Base-by-base conservation (phyloP, 106 monocot genomes). In the Dendrobium officinale region DNA sequence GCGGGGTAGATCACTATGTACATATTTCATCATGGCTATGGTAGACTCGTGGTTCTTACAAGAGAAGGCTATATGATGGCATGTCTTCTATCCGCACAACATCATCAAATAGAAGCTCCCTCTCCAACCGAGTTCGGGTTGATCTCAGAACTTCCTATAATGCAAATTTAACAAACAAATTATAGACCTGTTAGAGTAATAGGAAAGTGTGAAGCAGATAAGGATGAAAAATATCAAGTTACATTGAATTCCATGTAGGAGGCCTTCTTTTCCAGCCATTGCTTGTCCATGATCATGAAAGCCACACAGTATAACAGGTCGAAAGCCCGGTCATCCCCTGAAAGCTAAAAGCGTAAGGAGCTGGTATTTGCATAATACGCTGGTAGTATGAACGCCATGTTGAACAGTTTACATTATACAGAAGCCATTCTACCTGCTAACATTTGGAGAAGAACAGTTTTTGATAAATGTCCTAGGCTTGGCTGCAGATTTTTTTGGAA, bases 381-480 rank as follows among this genome's bases (percentile, higher is more conserved):
- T 42, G 6, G 18, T 73, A 18, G 5, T 73, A 41, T 0, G 73
- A 73, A 40, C 41, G 8, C 29, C 73, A 18, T 18, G 24, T 41
- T 17, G 37, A 17, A 73, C 42, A 16, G 15, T 40, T 41, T 73
- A 16, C 5, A 45, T 58, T 5, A 20, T 2, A 49, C 15, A 55
- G 15, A 33, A 37, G 20, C 20, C 55, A n/a, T 58, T 27, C 78
- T 67, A 95, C 95, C 92, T 88, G 92, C 85, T 51, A 95, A 86
- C 89, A 95, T 91, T 81, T 95, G 95, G 79, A 92, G 84, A 78
- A 95, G 92, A 77, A 92, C 90, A 75, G 92, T 79, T 86, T 86
- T 89, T 83, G 18, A 95, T 80, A 82, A 95, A 92, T 44, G 87
- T 91, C 86, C 89, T 95, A 37, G 90, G 82, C 79, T 92, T 95